Conservation (phyloP, 1,284 basidiomycete genomes). For the Apiotrichum gamsii region DNA sequence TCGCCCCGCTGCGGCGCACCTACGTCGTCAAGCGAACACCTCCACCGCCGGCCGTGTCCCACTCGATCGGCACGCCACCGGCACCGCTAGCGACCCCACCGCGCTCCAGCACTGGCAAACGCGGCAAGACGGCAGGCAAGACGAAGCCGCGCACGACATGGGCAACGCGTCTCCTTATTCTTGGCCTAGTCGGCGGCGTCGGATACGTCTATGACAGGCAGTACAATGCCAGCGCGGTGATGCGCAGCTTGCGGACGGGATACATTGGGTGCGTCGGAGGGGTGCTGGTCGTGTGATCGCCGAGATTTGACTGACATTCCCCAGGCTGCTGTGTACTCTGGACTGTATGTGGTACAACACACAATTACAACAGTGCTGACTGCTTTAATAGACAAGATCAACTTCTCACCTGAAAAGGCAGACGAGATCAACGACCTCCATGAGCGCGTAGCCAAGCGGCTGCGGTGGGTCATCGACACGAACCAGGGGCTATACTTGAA, state of each 20-base stretch:
- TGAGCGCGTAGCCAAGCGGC: conserved; percentile 68
- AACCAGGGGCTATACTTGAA: conserved; percentile 88
- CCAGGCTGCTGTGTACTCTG: conserved; percentile 42
- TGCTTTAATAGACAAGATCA: conserved; percentile 61
- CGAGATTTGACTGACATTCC: too few relatives aligned
- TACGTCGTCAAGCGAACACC: too few relatives aligned
- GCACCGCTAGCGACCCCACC: too few relatives aligned
- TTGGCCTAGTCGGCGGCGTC: conserved; percentile 46
- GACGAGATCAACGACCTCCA: conserved; percentile 70
- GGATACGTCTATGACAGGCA: conserved; percentile 56
- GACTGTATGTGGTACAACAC: conserved; percentile 43
- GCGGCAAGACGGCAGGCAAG: too few relatives aligned
- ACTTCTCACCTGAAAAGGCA: conserved; percentile 61
- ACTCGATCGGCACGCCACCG: too few relatives aligned
- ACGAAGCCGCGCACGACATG: neutral
- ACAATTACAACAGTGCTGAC: neutral
- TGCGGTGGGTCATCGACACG: conserved; percentile 65
- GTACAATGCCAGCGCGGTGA: conserved; percentile 62
- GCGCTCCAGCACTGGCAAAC: too few relatives aligned
- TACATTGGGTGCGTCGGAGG: conserved; percentile 57
- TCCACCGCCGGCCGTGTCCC: too few relatives aligned
- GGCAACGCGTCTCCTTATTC: neutral
- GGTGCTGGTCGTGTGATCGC: conserved; percentile 32
- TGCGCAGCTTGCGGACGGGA: conserved; percentile 59
- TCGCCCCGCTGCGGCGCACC: too few relatives aligned